Conservation (phyloP, 2,329 filamentous ascomycete genomes). For the Verruconis gallopava region DNA sequence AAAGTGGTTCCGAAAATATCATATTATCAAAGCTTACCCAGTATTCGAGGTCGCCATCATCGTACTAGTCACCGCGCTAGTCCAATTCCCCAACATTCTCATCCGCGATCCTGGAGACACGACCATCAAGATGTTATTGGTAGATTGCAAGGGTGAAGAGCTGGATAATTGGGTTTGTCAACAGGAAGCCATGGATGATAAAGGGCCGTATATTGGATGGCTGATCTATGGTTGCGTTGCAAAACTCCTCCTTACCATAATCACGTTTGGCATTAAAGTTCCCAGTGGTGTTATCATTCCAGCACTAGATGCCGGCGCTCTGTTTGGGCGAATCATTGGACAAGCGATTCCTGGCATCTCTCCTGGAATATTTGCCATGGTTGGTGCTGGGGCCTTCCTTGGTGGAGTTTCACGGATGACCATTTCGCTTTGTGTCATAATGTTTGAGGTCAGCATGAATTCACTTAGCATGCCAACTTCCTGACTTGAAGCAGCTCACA, state of each 20-base stretch:
- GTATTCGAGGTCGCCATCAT: conserved; percentile 40
- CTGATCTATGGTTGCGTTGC: conserved; percentile 40
- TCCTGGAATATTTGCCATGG: conserved; percentile 49
- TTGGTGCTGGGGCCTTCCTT: conserved; percentile 45
- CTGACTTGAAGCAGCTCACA: conserved; percentile 32
- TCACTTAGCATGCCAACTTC: not conserved
- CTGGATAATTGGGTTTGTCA: conserved; percentile 35
- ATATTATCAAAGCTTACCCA: conserved; percentile 41
- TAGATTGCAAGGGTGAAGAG: conserved; percentile 33
- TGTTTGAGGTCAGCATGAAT: conserved; percentile 37
- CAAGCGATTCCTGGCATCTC: conserved; percentile 33
- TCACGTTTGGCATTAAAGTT: conserved; percentile 48
- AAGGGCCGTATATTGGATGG: conserved; percentile 35
- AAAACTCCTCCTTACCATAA: conserved; percentile 43
- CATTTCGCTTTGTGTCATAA: conserved; percentile 45
- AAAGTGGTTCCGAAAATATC: conserved; percentile 38
- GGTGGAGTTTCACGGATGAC: conserved; percentile 48
- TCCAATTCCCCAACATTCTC: conserved; percentile 45
- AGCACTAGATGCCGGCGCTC: conserved; percentile 42
- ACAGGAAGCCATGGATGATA: conserved; percentile 30
- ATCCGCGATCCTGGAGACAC: conserved; percentile 43
- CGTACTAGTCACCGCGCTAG: conserved; percentile 38
- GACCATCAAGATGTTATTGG: conserved; percentile 43
- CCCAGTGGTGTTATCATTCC: conserved; percentile 50
- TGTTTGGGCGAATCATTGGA: conserved; percentile 44